Base-by-base conservation (phyloP, 176 grass and related monocot genomes). In the Calamus simplicifolius region DNA sequence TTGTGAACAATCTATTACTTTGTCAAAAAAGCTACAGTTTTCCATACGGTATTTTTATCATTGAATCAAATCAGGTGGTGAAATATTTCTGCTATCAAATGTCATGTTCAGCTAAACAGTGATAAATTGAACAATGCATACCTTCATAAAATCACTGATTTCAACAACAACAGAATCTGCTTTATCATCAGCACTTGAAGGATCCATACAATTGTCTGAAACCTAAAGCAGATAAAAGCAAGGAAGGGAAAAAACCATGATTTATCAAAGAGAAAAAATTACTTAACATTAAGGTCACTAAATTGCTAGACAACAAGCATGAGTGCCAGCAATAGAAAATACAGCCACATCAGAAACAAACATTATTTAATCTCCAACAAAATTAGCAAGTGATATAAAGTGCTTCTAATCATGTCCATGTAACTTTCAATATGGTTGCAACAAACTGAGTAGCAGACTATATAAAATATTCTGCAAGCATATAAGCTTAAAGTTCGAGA, bases 81-180 rank as follows among this genome's bases (percentile, higher is more conserved):
- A 10, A 10, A 38, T 38, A 38, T 12, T 38, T 38, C 31, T 10
- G 10, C 35, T 59, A 29, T 10, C 54, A 60, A 19, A 28, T 1
- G 3, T 57, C 49, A 14, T 27, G 56, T 25, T 58, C 26, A 5
- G 56, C 51, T 19, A 62, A 70, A 30, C 48, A 58, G 28, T 35
- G 17, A 43, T 13, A 43, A 43, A 12, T 8, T 10, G 14, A 60
- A 8, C 25, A 52, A 25, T 5, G 64, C 60, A 66, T 79, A 98
- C 93, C 68, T 76, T 81, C 62, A 89, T 72, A 66, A 98, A 98
- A 76, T 92, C 88, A 61, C 81, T 74, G 27, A 85, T 75, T 26
- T 89, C 81, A 35, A 92, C 88, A 61, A 75, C 49, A 38, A 97
- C 78, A 18, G 80, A 79, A 65, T 85, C 76, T 16, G 68, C 63